Percentiles rank a stretch among this genome's conserved stretches.
Conservation (phyloP, 345 rosid species). For the Firmiana major region DNA sequence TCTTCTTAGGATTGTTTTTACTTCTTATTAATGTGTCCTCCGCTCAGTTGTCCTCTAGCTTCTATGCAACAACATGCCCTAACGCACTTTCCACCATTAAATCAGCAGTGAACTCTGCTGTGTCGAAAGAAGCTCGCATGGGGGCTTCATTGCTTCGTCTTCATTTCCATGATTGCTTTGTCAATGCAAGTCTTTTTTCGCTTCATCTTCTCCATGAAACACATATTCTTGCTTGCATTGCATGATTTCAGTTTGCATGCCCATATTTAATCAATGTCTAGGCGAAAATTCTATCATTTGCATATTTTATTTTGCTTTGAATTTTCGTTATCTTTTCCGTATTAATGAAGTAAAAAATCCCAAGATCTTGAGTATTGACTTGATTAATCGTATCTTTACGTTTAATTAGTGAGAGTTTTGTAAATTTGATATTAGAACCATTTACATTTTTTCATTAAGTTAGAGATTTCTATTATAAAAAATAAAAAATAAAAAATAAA, state of each 20-base stretch:
- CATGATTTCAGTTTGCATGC: neutral
- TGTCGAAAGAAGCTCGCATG: constrained; percentile 46
- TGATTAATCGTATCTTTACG: no score
- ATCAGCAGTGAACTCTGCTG: constrained; percentile 33
- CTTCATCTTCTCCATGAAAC: neutral
- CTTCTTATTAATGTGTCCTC: constrained; percentile 14
- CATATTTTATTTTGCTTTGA: no score
- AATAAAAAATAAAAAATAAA: no score
- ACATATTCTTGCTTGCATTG: neutral
- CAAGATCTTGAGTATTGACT: no score
- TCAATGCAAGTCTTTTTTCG: constrained; percentile 34
- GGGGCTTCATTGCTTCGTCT: constrained; percentile 61
- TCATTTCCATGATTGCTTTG: constrained; percentile 67
- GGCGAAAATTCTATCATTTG: no score
- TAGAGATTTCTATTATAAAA: no score
- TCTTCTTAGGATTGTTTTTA: neutral
- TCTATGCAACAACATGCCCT: constrained; percentile 39
- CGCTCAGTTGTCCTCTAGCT: constrained; percentile 39
- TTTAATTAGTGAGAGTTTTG: no score
- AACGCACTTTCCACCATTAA: constrained; percentile 36
- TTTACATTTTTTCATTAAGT: no score
- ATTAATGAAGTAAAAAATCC: no score
- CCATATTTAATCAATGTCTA: no score
- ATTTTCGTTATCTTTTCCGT: no score
- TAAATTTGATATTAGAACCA: no score